Conservation (phyloP, 225 moss, liverwort and hornwort species). For the Bryum argenteum region DNA sequence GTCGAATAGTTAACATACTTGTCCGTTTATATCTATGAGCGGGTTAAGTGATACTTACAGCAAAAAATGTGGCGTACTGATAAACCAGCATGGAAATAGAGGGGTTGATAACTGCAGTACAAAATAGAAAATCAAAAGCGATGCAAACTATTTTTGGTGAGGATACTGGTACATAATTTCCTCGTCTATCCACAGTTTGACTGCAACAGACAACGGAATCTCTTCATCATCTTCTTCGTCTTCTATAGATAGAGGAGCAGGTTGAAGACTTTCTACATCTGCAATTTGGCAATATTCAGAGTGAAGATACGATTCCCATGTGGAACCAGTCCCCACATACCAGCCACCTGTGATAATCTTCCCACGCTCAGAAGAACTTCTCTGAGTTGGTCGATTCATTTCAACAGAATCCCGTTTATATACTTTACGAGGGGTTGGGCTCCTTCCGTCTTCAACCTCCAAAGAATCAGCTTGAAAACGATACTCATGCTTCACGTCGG, state of each 20-base stretch:
- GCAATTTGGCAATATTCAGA: constrained; percentile 37
- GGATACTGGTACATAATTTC: constrained; percentile 98
- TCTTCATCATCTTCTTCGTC: constrained; percentile 63
- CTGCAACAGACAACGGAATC: constrained; percentile 80
- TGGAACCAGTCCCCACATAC: constrained; percentile 41
- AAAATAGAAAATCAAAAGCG: not conserved
- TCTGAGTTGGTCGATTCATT: constrained; percentile 27
- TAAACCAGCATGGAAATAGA: not conserved
- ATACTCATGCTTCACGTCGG: constrained; percentile 16
- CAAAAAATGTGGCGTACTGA: constrained; percentile 10
- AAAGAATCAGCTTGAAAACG: constrained; percentile 15
- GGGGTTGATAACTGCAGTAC: constrained; percentile 3
- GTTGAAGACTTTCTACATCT: constrained; percentile 36
- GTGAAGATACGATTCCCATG: constrained; percentile 66
- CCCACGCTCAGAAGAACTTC: constrained; percentile 26
- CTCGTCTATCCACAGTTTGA: constrained; percentile 80
- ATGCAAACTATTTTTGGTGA: constrained; percentile 14
- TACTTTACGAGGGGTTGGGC: constrained; percentile 16
- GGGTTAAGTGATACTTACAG: constrained; percentile 49
- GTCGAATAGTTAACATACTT: constrained; percentile 82
- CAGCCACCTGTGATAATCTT: constrained; percentile 28
- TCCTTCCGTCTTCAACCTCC: constrained; percentile 34
- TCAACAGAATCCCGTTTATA: constrained; percentile 30
- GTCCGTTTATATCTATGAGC: constrained; percentile 74
- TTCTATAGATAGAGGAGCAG: constrained; percentile 38